Evolutionary conservation across 2,329 filamentous ascomycete genomes (phyloP).

Genomic region (Sclerotinia glacialis): DNA sequence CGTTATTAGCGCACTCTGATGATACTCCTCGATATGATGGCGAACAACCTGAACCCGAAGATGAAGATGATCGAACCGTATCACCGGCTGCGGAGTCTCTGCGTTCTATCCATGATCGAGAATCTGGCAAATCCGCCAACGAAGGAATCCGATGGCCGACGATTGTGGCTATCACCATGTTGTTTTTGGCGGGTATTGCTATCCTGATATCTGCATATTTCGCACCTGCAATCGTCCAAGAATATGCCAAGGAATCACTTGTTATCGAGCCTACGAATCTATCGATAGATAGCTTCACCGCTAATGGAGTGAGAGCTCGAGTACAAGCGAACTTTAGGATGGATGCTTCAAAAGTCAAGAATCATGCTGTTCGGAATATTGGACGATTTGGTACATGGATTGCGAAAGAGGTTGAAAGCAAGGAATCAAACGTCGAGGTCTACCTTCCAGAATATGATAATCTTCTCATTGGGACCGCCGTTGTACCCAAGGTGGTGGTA

Average conservation of each 20-base stretch:
- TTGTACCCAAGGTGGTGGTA: slow-evolving; percentile 71
- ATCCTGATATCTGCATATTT: slow-evolving; percentile 81
- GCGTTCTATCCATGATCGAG: slow-evolving; percentile 38
- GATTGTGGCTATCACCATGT: slow-evolving; percentile 65
- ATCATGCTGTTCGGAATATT: slow-evolving; percentile 68
- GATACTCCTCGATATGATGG: slow-evolving; percentile 37
- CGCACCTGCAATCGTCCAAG: slow-evolving; percentile 73
- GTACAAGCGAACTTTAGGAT: slow-evolving; percentile 80
- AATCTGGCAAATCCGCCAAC: slow-evolving; percentile 38
- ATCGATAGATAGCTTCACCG: slow-evolving; percentile 80
- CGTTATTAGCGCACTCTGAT: slow-evolving; percentile 38
- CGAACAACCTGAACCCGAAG: slow-evolving; percentile 31
- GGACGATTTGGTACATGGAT: slow-evolving; percentile 79
- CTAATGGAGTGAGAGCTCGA: slow-evolving; percentile 72
- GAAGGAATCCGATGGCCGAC: slow-evolving; percentile 67
- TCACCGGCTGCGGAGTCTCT: slow-evolving; percentile 41
- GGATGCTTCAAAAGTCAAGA: slow-evolving; percentile 72
- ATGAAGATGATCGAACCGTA: slow-evolving; percentile 26
- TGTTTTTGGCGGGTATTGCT: slow-evolving; percentile 60
- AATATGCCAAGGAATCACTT: slow-evolving; percentile 81
- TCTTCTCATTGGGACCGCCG: slow-evolving; percentile 72
- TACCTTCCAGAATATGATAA: slow-evolving; percentile 81
- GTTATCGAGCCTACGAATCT: slow-evolving; percentile 80
- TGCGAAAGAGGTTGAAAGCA: slow-evolving; percentile 70
- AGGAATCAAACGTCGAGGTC: slow-evolving; percentile 69